Evolutionary conservation across 1,139 yeast genomes (phyloP).

Genomic region (Citeromyces hawaiiensis): DNA sequence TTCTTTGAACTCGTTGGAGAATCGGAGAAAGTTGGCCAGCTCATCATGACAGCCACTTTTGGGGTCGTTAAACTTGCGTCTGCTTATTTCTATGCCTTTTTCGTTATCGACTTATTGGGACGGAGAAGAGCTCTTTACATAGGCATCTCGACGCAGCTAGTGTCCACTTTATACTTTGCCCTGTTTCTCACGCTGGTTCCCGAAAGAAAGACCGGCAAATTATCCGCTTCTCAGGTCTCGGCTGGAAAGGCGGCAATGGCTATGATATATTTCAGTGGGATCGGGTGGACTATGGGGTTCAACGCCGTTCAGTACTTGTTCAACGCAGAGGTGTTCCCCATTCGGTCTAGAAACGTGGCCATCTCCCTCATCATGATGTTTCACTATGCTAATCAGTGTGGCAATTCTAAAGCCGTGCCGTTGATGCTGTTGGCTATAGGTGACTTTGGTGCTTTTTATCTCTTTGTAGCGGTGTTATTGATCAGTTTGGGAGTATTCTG

Average conservation of each 20-base stretch:
- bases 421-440: conserved; percentile 33
- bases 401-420: conserved; percentile 46
- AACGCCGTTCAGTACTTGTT: conserved; percentile 45
- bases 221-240: conserved; percentile 19
- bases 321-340: conserved; percentile 47
- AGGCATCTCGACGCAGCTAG: conserved; percentile 25
- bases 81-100: conserved; percentile 32
- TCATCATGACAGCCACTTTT: conserved; percentile 32
- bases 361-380: conserved; percentile 41
- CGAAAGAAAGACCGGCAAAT: conserved; percentile 18
- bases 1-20: conserved; percentile 37
- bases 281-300: conserved; percentile 55
- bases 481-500: no score
- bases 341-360: conserved; percentile 38
- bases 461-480: conserved; percentile 32
- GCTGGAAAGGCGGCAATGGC: conserved; percentile 41
- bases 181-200: conserved; percentile 34
- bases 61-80: conserved; percentile 32
- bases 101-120: conserved; percentile 32
- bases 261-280: conserved; percentile 36
- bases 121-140: conserved; percentile 25
- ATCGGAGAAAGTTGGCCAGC: conserved; percentile 6
- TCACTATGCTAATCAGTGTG: conserved; percentile 48
- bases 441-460: conserved; percentile 39
- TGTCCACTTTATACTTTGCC: conserved; percentile 23